Conservation (phyloP, 2,329 filamentous ascomycete species). For the Orbilia ellipsospora region DNA sequence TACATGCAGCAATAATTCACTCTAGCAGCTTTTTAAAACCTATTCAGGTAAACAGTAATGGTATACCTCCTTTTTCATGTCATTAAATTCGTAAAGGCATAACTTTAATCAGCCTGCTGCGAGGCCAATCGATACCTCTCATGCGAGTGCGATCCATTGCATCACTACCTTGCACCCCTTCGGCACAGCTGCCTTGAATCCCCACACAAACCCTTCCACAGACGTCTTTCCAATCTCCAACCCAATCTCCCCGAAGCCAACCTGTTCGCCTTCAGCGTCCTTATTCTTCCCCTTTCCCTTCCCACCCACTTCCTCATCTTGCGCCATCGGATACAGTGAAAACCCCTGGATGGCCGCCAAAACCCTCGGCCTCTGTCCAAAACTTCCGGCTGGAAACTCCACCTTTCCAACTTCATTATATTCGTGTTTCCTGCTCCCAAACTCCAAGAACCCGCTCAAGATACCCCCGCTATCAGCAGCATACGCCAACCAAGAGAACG, state of each 20-base stretch:
- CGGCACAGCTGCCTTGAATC: slow-evolving; percentile 31
- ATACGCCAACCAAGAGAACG: slow-evolving; percentile 50
- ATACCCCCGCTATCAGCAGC: slow-evolving; percentile 32
- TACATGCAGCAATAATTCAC: not conserved
- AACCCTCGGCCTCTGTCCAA: slow-evolving; percentile 45
- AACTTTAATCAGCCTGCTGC: not conserved
- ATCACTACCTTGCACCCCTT: slow-evolving; percentile 50
- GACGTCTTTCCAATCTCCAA: slow-evolving; percentile 45
- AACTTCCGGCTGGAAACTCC: slow-evolving; percentile 38
- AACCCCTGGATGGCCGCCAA: slow-evolving; percentile 46
- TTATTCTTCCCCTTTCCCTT: slow-evolving; percentile 1
- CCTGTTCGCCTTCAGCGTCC: not conserved
- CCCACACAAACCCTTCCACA: slow-evolving; percentile 38
- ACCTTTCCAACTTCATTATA: slow-evolving; percentile 34
- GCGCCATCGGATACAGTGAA: slow-evolving; percentile 25
- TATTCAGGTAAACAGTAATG: not conserved
- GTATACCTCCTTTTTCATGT: not conserved
- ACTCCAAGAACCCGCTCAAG: slow-evolving; percentile 45
- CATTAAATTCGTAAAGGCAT: not conserved
- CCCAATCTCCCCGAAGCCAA: slow-evolving; percentile 20
- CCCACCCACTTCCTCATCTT: slow-evolving; percentile 13
- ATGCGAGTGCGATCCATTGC: slow-evolving; percentile 49
- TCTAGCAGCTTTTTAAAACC: not conserved
- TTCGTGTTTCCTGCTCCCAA: slow-evolving; percentile 35
- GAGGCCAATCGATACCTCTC: not conserved